These are phyloP conservation scores for Aegilops longissima DNA, from an alignment of 176 grass and related monocot genomes.

Conservation along the genomic window DNA sequence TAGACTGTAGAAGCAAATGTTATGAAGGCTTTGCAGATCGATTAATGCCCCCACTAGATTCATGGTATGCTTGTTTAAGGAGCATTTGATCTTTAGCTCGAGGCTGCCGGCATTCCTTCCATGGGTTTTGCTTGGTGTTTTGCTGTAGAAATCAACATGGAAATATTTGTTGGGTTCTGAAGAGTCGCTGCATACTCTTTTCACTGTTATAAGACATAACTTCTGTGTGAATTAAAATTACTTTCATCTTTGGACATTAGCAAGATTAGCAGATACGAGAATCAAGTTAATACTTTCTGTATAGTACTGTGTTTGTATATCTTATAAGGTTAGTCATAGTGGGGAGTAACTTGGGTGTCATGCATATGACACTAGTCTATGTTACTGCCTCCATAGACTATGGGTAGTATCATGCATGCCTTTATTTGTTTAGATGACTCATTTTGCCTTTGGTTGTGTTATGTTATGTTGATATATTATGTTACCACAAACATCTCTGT, in stretches of 20 bases:
- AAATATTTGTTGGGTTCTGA: neutral
- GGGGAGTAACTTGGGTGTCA: no score
- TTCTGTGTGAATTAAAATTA: neutral
- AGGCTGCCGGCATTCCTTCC: neutral
- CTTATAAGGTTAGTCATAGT: neutral
- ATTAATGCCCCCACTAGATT: neutral
- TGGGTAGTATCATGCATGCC: no score
- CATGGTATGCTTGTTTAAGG: neutral
- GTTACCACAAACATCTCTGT: no score
- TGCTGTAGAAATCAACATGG: neutral
- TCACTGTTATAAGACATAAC: neutral
- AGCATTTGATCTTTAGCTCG: neutral
- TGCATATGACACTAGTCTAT: no score
- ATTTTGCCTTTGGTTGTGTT: no score
- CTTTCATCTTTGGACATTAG: neutral
- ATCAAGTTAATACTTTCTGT: constrained; percentile 15
- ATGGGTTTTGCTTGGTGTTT: neutral
- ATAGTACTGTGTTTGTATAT: neutral
- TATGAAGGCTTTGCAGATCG: constrained; percentile 35
- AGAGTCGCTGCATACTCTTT: no score
- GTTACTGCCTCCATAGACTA: no score
- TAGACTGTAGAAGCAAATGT: constrained; percentile 22
- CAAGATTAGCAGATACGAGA: neutral
- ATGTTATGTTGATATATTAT: no score
- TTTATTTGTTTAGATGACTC: no score